Evolutionary conservation across 2,329 filamentous ascomycete species (phyloP).

Genomic region (Claviceps pusilla): DNA sequence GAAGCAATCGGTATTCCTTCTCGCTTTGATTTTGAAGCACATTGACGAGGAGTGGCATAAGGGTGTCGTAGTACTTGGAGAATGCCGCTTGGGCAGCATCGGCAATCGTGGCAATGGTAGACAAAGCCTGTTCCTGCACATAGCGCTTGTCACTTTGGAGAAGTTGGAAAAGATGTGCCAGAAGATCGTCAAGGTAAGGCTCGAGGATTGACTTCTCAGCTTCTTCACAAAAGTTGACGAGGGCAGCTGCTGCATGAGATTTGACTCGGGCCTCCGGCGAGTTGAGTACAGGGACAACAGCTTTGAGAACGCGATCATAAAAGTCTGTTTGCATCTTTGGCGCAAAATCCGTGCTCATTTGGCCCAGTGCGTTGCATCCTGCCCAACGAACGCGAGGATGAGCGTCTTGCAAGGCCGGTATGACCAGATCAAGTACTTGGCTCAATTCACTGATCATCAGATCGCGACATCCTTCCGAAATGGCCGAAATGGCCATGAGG

Average conservation of each 20-base stretch:
- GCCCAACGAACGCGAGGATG: conserved; percentile 94
- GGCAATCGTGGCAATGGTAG: conserved; percentile 96
- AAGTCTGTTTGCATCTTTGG: conserved; percentile 96
- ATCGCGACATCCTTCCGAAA: conserved; percentile 91
- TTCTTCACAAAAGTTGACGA: conserved; percentile 98
- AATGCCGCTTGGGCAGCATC: conserved; percentile 94
- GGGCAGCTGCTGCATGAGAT: conserved; percentile 88
- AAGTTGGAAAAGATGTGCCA: conserved; percentile 73
- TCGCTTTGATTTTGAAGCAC: conserved; percentile 81
- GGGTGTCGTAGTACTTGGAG: conserved; percentile 81
- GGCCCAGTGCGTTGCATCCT: conserved; percentile 93
- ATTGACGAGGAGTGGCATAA: conserved; percentile 89
- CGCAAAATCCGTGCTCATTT: conserved; percentile 99
- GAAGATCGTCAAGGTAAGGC: conserved; percentile 78
- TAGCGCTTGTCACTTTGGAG: conserved; percentile 87
- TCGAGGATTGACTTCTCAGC: conserved; percentile 84
- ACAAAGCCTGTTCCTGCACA: conserved; percentile 92
- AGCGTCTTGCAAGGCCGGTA: conserved; percentile 75
- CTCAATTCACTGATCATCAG: conserved; percentile 90
- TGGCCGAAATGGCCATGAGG: conserved; percentile 96
- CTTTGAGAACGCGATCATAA: conserved; percentile 71
- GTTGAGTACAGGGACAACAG: conserved; percentile 82
- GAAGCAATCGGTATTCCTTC: conserved; percentile 79
- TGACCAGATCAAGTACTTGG: conserved; percentile 87
- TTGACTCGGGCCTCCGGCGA: conserved; percentile 87